Evolutionary conservation across 768 basidiomycete species (phyloP), one percentile per base, ranked within the genome.

Genomic region (Tulasnella sp.): DNA sequence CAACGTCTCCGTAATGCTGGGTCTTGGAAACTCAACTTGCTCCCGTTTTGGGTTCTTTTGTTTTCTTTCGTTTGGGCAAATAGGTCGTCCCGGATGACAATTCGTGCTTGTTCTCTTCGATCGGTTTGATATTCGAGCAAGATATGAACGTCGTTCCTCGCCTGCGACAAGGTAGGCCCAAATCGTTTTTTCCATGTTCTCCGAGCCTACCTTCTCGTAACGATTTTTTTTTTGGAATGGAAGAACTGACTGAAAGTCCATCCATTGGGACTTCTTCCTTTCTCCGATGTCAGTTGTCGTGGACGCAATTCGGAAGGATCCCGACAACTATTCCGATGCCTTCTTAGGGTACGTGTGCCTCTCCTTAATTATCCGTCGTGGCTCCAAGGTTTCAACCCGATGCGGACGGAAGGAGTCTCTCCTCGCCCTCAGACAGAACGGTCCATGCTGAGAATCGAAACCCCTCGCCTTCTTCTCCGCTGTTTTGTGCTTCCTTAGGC

Each of bases 51-150:
- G 34, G 46, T 46, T 46, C 46, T 46, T 46, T 28, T n/a, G 46
- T 44, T n/a, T 44, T 76, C 42, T 24, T 54, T 58, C 14, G n/a
- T 60, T 60, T 44, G 28, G 40, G 37, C 78, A 82, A 16, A 50
- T 82, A 94, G 91, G 89, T 96, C 79, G 95, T 97, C 24, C 97
- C 96, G n/a, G 97, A 99, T 84, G 97, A 99, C 86, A 99, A 99
- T 84, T 94, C 96, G 1, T 99, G 97, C 85, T 88, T 99, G 42
- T 99, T 98, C 87, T 93, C 93, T 3, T 92, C 96, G 3, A 88
- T 95, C 72, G 95, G 94, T 22, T 87, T 97, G 60, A 88, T 97
- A 1, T 97, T 98, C 83, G 92, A 93, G 84, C 96, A 97, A 83
- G 91, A 91, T 80, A 92, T 93, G 18, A 86, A 89, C n/a, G 92